Evolutionary conservation across 805 yeast species (phyloP).

Genomic region (Ogataea chonburiensis): DNA sequence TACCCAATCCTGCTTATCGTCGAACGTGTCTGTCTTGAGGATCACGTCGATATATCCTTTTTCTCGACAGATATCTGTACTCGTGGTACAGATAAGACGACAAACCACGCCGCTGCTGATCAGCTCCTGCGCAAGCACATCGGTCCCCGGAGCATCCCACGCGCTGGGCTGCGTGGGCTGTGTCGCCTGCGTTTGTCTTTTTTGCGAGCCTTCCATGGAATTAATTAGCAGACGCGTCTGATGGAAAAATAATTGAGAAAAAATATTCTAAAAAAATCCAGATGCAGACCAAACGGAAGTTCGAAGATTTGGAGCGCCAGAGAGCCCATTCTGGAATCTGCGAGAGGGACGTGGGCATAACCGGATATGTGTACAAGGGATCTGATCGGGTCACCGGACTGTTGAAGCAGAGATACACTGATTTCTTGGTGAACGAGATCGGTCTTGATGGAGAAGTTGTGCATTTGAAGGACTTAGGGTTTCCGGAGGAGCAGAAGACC

Average conservation of each 20-base stretch:
- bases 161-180: conserved; percentile 38
- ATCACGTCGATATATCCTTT: conserved; percentile 34
- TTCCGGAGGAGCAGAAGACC: conserved; percentile 34
- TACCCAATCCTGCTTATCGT: conserved; percentile 33
- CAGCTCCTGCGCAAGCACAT: conserved; percentile 27
- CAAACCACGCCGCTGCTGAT: conserved; percentile 35
- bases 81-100: conserved; percentile 35
- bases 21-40: conserved; percentile 16
- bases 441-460: conserved; percentile 65
- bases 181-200: conserved; percentile 20
- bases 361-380: conserved; percentile 56
- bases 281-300: conserved; percentile 7
- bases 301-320: conserved; percentile 8
- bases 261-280: conserved; percentile 2
- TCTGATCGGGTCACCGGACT: conserved; percentile 70
- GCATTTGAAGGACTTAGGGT: conserved; percentile 73
- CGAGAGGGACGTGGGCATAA: conserved; percentile 87
- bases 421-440: conserved; percentile 91
- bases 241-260: conserved; percentile 5
- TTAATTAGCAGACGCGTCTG: conserved; percentile 10
- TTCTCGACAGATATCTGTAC: conserved; percentile 23
- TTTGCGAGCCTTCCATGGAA: conserved; percentile 8
- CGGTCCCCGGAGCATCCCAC: conserved; percentile 26
- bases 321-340: conserved; percentile 42
- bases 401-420: conserved; percentile 87